Percentiles rank a stretch among this genome's conserved stretches.
Evolutionary conservation across 2,329 filamentous ascomycete species (phyloP).

Genomic region (Gaeumannomyces tritici): DNA sequence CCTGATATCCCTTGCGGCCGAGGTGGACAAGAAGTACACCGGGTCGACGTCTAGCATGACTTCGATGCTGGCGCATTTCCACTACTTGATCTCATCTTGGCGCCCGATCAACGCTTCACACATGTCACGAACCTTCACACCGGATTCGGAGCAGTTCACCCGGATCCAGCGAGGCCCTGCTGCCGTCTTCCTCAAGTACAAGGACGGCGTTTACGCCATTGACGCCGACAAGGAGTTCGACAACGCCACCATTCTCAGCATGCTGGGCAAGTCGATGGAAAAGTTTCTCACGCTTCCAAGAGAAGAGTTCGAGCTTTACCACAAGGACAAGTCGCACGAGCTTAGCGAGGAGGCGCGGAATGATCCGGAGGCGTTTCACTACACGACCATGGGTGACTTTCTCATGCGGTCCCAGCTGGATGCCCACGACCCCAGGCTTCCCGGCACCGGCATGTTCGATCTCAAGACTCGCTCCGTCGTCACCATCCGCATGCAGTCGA

Average conservation of each 20-base stretch:
- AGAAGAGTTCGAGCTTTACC: constrained; percentile 78
- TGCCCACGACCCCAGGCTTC: constrained; percentile 75
- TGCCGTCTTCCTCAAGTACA: constrained; percentile 73
- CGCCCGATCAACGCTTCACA: constrained; percentile 57
- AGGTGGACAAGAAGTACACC: constrained; percentile 68
- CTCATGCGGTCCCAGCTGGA: constrained; percentile 94
- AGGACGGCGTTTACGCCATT: constrained; percentile 83
- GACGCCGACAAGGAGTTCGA: constrained; percentile 94
- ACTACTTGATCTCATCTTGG: constrained; percentile 82
- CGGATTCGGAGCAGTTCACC: constrained; percentile 59
- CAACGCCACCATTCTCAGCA: constrained; percentile 73
- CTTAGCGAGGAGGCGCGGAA: constrained; percentile 64
- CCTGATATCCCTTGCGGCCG: constrained; percentile 58
- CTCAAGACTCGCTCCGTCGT: constrained; percentile 91
- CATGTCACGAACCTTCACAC: constrained; percentile 58
- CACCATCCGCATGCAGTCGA: constrained; percentile 79
- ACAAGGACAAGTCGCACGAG: constrained; percentile 55
- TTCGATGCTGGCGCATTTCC: constrained; percentile 75
- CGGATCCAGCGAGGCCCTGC: constrained; percentile 61
- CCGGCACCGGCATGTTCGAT: constrained; percentile 90
- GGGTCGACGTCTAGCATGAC: constrained; percentile 98
- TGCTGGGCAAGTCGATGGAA: constrained; percentile 93
- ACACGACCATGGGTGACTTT: constrained; percentile 76
- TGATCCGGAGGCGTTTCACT: constrained; percentile 74
- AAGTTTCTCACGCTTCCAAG: constrained; percentile 81